Evolutionary conservation across 2,329 filamentous ascomycete species (phyloP).

Genomic region (Didymella glomerata): DNA sequence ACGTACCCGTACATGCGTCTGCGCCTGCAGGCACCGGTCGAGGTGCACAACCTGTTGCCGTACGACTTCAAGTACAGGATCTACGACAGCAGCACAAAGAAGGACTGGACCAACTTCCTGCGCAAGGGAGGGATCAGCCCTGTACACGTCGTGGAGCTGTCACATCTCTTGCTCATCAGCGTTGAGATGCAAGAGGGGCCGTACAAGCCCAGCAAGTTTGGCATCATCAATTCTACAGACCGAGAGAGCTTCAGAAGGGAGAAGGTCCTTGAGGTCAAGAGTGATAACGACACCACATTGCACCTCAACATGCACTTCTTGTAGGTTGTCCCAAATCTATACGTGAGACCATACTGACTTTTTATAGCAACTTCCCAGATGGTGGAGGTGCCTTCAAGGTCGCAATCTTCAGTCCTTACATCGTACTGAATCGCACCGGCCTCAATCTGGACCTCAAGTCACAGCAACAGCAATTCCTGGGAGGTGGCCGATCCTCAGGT

Average conservation of each 20-base stretch:
- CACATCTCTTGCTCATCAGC: slow-evolving; percentile 89
- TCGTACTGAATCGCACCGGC: slow-evolving; percentile 94
- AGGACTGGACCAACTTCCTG: slow-evolving; percentile 98
- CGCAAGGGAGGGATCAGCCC: slow-evolving; percentile 96
- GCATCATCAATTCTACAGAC: slow-evolving; percentile 91
- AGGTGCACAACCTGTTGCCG: slow-evolving; percentile 91
- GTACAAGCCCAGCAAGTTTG: slow-evolving; percentile 94
- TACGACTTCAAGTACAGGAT: slow-evolving; percentile 99
- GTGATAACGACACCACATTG: slow-evolving; percentile 80
- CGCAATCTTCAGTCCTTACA: slow-evolving; percentile 92
- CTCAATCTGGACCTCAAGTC: slow-evolving; percentile 86
- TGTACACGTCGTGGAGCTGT: slow-evolving; percentile 95
- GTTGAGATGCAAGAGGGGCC: slow-evolving; percentile 96
- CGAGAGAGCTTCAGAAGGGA: slow-evolving; percentile 91
- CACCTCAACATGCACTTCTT: slow-evolving; percentile 90
- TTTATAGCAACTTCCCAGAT: slow-evolving; percentile 73
- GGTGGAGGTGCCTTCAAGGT: slow-evolving; percentile 97
- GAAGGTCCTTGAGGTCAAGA: slow-evolving; percentile 79
- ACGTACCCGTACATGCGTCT: slow-evolving; percentile 95
- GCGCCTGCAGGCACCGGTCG: slow-evolving; percentile 88
- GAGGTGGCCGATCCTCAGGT: slow-evolving; percentile 70
- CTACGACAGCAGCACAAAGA: slow-evolving; percentile 98
- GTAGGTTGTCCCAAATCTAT: slow-evolving; percentile 51
- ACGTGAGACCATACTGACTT: slow-evolving; percentile 26
- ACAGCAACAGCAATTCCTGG: slow-evolving; percentile 65